phyloP scores from a whole-genome alignment of 768 basidiomycete genomes.

The Leccinum subgranulosum region DNA sequence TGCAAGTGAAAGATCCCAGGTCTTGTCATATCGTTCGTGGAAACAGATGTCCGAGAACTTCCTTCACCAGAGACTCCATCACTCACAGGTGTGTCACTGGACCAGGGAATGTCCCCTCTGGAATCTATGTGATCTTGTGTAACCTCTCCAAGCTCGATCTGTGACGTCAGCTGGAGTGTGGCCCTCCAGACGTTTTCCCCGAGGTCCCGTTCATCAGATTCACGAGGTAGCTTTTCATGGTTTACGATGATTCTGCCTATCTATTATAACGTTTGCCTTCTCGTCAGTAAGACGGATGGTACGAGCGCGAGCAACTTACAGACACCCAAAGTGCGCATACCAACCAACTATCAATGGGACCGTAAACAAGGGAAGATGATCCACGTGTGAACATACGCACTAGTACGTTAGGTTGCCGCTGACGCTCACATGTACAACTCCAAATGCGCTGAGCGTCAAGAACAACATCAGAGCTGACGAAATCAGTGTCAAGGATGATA shows the following conservation, averaged over 20 bases:
- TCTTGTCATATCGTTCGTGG: neutral
- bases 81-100: neutral
- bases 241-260: conserved; percentile 18
- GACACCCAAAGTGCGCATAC: conserved; percentile 16
- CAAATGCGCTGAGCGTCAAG: conserved; percentile 11
- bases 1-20: neutral
- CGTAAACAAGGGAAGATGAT: neutral
- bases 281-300: neutral
- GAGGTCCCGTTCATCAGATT: neutral
- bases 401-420: conserved; percentile 19
- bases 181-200: neutral
- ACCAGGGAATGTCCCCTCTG: neutral
- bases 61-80: neutral
- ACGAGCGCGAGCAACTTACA: conserved; percentile 8
- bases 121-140: neutral
- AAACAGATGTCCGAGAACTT: neutral
- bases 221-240: conserved; percentile 3
- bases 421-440: conserved; percentile 4
- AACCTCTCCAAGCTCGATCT: neutral
- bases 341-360: conserved; percentile 13
- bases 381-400: conserved; percentile 2
- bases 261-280: neutral
- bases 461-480: conserved; percentile 13
- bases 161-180: neutral
- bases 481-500: neutral